Conservation (phyloP, 345 rosid species). For the Anacardium occidentale region DNA sequence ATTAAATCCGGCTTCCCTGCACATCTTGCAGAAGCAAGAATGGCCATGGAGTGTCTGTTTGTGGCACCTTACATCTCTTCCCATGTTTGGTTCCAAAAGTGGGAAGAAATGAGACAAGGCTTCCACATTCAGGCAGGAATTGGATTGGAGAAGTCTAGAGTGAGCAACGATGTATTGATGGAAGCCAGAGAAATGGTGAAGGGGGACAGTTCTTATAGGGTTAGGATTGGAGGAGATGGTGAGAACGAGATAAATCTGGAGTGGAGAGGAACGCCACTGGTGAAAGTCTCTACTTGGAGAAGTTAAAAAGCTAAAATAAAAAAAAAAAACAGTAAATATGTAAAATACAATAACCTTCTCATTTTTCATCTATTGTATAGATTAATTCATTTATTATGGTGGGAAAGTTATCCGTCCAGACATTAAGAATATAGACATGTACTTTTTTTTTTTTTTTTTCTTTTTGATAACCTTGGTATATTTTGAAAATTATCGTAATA, state of each 20-base stretch:
- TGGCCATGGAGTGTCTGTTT: slow-evolving; percentile 49
- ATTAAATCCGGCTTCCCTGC: slow-evolving; percentile 33
- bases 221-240: slow-evolving; percentile 33
- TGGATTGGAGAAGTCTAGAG: slow-evolving; percentile 22
- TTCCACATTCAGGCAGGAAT: neutral
- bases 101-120: slow-evolving; percentile 36
- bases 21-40: slow-evolving; percentile 36
- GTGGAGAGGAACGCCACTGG: slow-evolving; percentile 41
- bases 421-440: neutral
- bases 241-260: slow-evolving; percentile 43
- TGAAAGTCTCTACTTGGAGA: slow-evolving; percentile 44
- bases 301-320: slow-evolving; percentile 3
- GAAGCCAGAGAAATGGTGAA: slow-evolving; percentile 45
- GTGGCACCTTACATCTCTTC: slow-evolving; percentile 37
- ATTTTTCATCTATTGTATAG: neutral
- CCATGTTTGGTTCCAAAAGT: slow-evolving; percentile 34
- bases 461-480: too few species aligned
- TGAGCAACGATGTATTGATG: slow-evolving; percentile 28
- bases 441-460: too few species aligned
- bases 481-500: too few species aligned
- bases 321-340: too few species aligned
- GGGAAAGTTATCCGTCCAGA: neutral
- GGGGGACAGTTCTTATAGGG: slow-evolving; percentile 34
- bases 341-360: neutral
- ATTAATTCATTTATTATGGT: neutral